Conservation (phyloP, 2,329 filamentous ascomycete species). For the Fusarium abutilonis region DNA sequence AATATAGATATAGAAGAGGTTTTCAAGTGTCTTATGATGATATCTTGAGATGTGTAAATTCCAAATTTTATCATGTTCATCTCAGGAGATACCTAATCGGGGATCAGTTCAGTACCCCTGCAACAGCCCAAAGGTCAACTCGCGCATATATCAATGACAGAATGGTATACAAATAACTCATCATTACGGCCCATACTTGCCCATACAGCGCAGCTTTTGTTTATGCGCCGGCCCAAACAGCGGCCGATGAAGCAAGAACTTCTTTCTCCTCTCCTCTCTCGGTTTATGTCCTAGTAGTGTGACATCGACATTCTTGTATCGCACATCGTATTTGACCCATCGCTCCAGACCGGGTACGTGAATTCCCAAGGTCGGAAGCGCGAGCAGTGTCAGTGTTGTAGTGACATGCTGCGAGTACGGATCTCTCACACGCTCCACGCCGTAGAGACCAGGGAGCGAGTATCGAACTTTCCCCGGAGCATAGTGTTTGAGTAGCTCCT, state of each 20-base stretch:
- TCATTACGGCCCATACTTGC: constrained; percentile 23
- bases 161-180: constrained; percentile 5
- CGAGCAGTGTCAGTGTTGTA: constrained; percentile 56
- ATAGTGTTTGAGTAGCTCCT: constrained; percentile 57
- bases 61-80: no score
- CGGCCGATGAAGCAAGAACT: constrained; percentile 13
- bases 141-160: neutral
- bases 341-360: constrained; percentile 57
- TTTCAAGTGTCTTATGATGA: no score
- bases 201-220: constrained; percentile 28
- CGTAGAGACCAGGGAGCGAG: constrained; percentile 65
- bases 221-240: constrained; percentile 26
- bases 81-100: no score
- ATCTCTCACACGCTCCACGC: constrained; percentile 49
- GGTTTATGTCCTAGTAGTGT: constrained; percentile 49
- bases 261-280: constrained; percentile 20
- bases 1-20: no score
- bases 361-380: constrained; percentile 63
- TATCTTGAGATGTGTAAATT: no score
- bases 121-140: no score
- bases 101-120: no score
- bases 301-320: constrained; percentile 62
- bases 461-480: constrained; percentile 66
- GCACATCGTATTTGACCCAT: constrained; percentile 61
- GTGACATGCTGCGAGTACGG: constrained; percentile 42